Percentiles rank a stretch among this genome's conserved stretches.
phyloP scores from a whole-genome alignment of 192 early-diverging fungal species.

The Lobosporangium transversale region DNA sequence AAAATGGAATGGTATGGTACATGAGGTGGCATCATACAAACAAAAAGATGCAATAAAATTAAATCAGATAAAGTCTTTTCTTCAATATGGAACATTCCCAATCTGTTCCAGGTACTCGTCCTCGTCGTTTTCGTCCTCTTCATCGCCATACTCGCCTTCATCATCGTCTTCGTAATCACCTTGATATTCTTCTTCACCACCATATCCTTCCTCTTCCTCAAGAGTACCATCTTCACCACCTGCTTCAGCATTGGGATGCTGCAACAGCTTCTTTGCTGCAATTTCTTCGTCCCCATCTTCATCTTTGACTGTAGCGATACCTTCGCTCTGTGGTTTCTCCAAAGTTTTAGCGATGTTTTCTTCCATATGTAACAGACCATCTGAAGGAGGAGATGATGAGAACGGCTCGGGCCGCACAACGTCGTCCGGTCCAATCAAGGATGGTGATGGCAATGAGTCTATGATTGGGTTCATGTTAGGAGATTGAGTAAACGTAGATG shows the following conservation, averaged over 20 bases:
- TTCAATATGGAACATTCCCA: slow-evolving; percentile 25
- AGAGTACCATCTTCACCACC: too few species aligned
- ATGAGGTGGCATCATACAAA: too few species aligned
- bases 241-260: neutral
- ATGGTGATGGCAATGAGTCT: slow-evolving; percentile 5
- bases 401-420: slow-evolving; percentile 18
- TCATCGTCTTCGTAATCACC: slow-evolving; percentile 54
- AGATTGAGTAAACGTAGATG: slow-evolving; percentile 2
- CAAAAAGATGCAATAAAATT: neutral
- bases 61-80: too few species aligned
- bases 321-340: slow-evolving; percentile 7
- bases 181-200: slow-evolving; percentile 49
- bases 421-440: slow-evolving; percentile 1
- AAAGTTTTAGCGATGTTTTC: slow-evolving; percentile 19
- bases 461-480: slow-evolving; percentile 20
- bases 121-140: slow-evolving; percentile 35
- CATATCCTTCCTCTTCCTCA: slow-evolving; percentile 22
- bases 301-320: slow-evolving; percentile 26
- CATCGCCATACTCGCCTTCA: slow-evolving; percentile 45
- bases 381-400: slow-evolving; percentile 11
- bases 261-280: slow-evolving; percentile 14
- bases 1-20: neutral
- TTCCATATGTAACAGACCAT: slow-evolving; percentile 7
- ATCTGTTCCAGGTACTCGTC: slow-evolving; percentile 47
- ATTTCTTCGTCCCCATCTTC: slow-evolving; percentile 42